Base-by-base conservation (phyloP, 1,284 basidiomycete species). In the Leccinum subfulvum region DNA sequence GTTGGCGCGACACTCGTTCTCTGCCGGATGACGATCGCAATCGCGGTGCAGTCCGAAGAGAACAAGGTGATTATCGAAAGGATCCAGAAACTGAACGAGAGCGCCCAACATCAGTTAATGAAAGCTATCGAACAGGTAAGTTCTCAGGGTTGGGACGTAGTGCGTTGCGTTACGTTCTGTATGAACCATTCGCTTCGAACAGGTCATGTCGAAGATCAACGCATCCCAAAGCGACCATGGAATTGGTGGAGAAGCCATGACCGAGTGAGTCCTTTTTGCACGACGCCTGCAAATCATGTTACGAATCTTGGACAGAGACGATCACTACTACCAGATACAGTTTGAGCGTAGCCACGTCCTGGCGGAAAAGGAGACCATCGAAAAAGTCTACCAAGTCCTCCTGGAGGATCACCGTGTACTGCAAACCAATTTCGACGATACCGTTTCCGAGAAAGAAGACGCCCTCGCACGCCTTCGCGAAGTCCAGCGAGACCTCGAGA, bases 31-130 rank as follows among this genome's bases (percentile, higher is more conserved):
- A 92, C 94, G 2, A 92, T 98, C 56, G 94, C 92, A 4, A 94
- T 98, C 67, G 92, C 95, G 0, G 95, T 97, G 2, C 92, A 97
- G 72, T 93, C 92, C 73, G 89, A 92, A 74, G 84, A 85, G 76
- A 94, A 94, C 69, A 85, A 89, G 75, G 84, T 87, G 60, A 91
- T 94, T 67, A 93, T 95, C 64, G 87, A 87, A 69, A 90, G 87
- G 72, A 95, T 97, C 56, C 94, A 95, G 73, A 81, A 82, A 3
- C 77, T 96, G 66, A 86, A 84, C 61, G 88, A 94, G 74, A 81
- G 79, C 28, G 89, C 94, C 69, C 94, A 97, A 76, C 89, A 92
- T 76, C 80, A 86, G 71, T 78, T 94, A 62, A 92, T 95, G 94
- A 89, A 84, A 76, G 88, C 91, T 60, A 94, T 94, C 64, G 92